These are phyloP conservation scores for Lentinula detonsa DNA, from an alignment of 768 basidiomycete species.

Conservation along the genomic window DNA sequence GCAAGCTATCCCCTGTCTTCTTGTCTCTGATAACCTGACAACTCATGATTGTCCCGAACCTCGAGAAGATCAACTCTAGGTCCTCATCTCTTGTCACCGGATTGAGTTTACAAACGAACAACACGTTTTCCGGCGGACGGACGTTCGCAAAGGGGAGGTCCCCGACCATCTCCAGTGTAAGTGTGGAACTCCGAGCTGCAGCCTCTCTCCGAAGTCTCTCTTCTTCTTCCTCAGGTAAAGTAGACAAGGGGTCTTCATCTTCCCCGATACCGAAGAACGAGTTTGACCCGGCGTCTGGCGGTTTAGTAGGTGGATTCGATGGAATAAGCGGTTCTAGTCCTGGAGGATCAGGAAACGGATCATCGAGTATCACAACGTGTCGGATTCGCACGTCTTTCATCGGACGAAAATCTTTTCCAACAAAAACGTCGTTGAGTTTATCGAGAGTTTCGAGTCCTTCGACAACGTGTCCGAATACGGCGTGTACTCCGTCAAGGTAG, in stretches of 20 bases:
- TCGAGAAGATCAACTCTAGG: conserved; percentile 92
- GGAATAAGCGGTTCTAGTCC: conserved; percentile 55
- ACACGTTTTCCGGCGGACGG: conserved; percentile 93
- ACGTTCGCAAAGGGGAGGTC: conserved; percentile 98
- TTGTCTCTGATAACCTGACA: conserved; percentile 98
- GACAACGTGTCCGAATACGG: conserved; percentile 93
- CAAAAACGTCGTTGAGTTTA: conserved; percentile 87
- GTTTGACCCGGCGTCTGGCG: conserved; percentile 80
- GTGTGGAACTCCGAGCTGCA: conserved; percentile 86
- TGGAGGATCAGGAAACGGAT: conserved; percentile 88
- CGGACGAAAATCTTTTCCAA: conserved; percentile 84
- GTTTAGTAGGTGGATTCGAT: conserved; percentile 69
- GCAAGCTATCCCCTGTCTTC: conserved; percentile 90
- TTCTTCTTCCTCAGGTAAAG: conserved; percentile 80
- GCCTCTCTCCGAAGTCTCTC: conserved; percentile 78
- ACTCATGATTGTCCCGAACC: conserved; percentile 93
- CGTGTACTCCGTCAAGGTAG: conserved; percentile 90
- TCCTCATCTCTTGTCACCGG: conserved; percentile 94
- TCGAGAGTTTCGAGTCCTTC: conserved; percentile 91
- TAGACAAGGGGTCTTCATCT: conserved; percentile 80
- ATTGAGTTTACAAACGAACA: conserved; percentile 99
- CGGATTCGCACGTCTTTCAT: conserved; percentile 92
- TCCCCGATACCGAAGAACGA: conserved; percentile 57
- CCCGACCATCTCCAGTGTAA: conserved; percentile 99
- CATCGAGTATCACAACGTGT: conserved; percentile 95